phyloP scores from a whole-genome alignment of 2,329 filamentous ascomycete genomes.

The Exutisphaerella laricina region DNA sequence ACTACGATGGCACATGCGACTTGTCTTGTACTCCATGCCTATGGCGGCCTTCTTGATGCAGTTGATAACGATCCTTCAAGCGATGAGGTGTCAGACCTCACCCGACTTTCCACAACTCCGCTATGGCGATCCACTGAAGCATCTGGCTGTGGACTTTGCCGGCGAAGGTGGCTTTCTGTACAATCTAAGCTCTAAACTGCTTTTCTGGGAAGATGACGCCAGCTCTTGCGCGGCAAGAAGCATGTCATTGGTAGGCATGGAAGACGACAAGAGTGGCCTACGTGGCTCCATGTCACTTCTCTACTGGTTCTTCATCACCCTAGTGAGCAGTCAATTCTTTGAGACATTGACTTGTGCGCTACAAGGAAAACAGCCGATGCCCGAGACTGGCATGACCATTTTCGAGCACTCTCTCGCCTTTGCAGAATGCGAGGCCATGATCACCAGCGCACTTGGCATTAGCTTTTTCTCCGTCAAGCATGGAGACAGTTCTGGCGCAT shows the following conservation, averaged over 20 bases:
- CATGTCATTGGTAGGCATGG: slow-evolving; percentile 56
- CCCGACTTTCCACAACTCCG: slow-evolving; percentile 43
- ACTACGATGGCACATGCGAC: slow-evolving; percentile 65
- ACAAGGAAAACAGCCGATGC: slow-evolving; percentile 71
- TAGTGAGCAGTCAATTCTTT: slow-evolving; percentile 73
- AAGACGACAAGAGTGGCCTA: slow-evolving; percentile 46
- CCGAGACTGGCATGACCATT: slow-evolving; percentile 91
- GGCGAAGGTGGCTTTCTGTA: slow-evolving; percentile 64
- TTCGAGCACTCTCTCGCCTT: slow-evolving; percentile 96
- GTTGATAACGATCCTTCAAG: slow-evolving; percentile 65
- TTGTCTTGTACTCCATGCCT: slow-evolving; percentile 65
- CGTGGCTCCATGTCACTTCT: slow-evolving; percentile 74
- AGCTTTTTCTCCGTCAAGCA: slow-evolving; percentile 56
- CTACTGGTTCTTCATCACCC: slow-evolving; percentile 67
- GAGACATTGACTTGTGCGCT: slow-evolving; percentile 85
- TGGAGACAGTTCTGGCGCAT: slow-evolving; percentile 23
- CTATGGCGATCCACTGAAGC: slow-evolving; percentile 41
- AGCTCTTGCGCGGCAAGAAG: slow-evolving; percentile 67
- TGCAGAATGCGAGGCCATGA: slow-evolving; percentile 85
- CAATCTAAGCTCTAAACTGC: slow-evolving; percentile 61
- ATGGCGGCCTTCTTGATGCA: slow-evolving; percentile 66
- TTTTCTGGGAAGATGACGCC: slow-evolving; percentile 69
- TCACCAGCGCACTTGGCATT: slow-evolving; percentile 72
- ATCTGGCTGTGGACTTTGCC: slow-evolving; percentile 46
- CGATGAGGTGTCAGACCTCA: slow-evolving; percentile 82